Base-by-base conservation (phyloP, 257 asterid species). In the Capsicum rhomboideum region DNA sequence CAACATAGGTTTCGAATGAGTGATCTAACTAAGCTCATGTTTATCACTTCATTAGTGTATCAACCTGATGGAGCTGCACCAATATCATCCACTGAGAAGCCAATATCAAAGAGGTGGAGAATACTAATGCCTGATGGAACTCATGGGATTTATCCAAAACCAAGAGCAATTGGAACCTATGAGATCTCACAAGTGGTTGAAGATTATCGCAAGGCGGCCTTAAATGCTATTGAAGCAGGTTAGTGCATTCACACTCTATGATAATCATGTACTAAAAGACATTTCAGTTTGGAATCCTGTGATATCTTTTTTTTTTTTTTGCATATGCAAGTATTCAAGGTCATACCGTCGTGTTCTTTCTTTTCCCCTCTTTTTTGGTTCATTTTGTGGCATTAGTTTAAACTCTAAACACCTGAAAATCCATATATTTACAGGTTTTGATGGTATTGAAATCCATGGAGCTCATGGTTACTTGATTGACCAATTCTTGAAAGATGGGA, bases 391-490 rank as follows among this genome's bases (percentile, higher is more conserved):
- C 53, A 52, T 6, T 46, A 44, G 34, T 74, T 2, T 34, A 34
- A 34, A 34, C 4, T 34, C 58, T 74, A 7, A 14, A 7, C 37
- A 74, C 59, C 56, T 13, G 59, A 21, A 44, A 6, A 49, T 23
- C 10, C 16, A 44, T 49, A 1, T 4, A 79, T 29, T 0, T 29
- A 40, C 58, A 82, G 84, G 84, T 55, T 82, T 82, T 0, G 84
- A 82, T 82, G 84, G 84, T 49, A 72, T 82, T 50, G 79, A 82
- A 66, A 82, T 82, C 67, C 84, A 82, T 26, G 84, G 84, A 55
- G 99, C 99, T 50, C 99, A 96, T 7, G 98, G 99, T 11, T 96
- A 96, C 90, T 92, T 96, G 54, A 92, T 96, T 12, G 99, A 96
- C 49, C 99, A 96, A 79, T 96, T 96, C 85, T 87, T 92, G 82